Evolutionary conservation across 192 early-diverging fungal genomes (phyloP), one percentile per base, ranked within the genome.

Genomic region (Dissophora globulifera): DNA sequence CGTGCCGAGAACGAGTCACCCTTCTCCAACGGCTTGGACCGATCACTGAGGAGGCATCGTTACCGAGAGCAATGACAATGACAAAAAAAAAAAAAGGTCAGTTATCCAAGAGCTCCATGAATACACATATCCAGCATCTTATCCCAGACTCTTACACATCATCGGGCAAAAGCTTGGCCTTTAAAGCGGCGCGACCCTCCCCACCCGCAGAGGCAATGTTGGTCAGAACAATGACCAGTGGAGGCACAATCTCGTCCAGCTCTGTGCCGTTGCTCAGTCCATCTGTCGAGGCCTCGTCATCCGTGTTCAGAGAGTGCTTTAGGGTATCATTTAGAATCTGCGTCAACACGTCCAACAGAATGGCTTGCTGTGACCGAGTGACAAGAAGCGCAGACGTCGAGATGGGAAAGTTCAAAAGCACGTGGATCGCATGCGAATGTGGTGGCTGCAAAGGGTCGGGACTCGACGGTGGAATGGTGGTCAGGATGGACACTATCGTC

Each of bases 391-490:
- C 49, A 30, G 74, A 69, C 48, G 57, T 22, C 19, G 67, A 43
- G 26, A 82, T 66, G n/a, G 83, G 83, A 29, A 78, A 83, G 38
- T 89, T 84, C 61, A 95, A 70, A 4, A 95, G 69, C 0, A 86
- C 85, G 65, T 95, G 90, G n/a, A 95, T 86, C 0, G 88, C 89
- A 78, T 94, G 92, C 7, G 88, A 88, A 33, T 90, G 84, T 29
- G 93, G 93, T 16, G 93, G 83, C 22, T 83, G 56, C n/a, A 95
- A 57, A 15, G 91, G 88, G 27, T 82, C 63, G 22, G 78, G 80
- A 2, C 33, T 49, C 9, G 83, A 63, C 11, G 54, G 71, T 9
- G 82, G 69, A 25, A 85, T 32, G 12, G 67, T 32, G 19, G 52
- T 67, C 23, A 88, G 45, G 33, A 88, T 72, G 2, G 69, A 63